phyloP scores from a whole-genome alignment of 805 yeast species.

The Sungouiella thailandica region DNA sequence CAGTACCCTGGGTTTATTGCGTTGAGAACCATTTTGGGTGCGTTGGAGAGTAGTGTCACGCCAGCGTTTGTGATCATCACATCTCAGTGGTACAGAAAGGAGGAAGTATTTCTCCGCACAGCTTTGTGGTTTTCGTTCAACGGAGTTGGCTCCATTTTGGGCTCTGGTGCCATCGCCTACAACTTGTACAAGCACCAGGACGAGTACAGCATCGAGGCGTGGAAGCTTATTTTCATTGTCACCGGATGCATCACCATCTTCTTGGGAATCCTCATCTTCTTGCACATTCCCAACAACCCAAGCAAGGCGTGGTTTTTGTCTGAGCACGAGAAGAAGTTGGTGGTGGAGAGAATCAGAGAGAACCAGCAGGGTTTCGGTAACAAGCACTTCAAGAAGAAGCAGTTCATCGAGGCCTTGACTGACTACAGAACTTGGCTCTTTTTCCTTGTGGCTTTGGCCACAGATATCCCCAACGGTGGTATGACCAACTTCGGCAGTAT shows the following conservation, averaged over 20 bases:
- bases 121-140: conserved; percentile 30
- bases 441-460: conserved; percentile 7
- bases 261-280: conserved; percentile 15
- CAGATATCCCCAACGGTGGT: conserved; percentile 50
- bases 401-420: conserved; percentile 31
- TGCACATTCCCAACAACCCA: conserved; percentile 32
- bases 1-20: conserved; percentile 8
- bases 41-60: conserved; percentile 7
- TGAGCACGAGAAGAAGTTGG: conserved; percentile 23
- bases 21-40: conserved; percentile 8
- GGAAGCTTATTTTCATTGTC: conserved; percentile 30
- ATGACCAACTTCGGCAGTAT: conserved; percentile 45
- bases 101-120: conserved; percentile 29
- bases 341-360: conserved; percentile 14
- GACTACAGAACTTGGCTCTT: conserved; percentile 31
- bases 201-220: conserved; percentile 38
- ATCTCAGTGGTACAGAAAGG: conserved; percentile 50
- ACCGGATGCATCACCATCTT: conserved; percentile 26
- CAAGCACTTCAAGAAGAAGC: conserved; percentile 31
- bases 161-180: conserved; percentile 45
- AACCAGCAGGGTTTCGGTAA: conserved; percentile 43
- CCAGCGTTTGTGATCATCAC: conserved; percentile 34
- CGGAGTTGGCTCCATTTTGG: conserved; percentile 24
- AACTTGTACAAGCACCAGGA: conserved; percentile 41
- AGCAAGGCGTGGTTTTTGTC: conserved; percentile 28